Conservation (phyloP, 768 basidiomycete species). For the Agrocybe praecox region DNA sequence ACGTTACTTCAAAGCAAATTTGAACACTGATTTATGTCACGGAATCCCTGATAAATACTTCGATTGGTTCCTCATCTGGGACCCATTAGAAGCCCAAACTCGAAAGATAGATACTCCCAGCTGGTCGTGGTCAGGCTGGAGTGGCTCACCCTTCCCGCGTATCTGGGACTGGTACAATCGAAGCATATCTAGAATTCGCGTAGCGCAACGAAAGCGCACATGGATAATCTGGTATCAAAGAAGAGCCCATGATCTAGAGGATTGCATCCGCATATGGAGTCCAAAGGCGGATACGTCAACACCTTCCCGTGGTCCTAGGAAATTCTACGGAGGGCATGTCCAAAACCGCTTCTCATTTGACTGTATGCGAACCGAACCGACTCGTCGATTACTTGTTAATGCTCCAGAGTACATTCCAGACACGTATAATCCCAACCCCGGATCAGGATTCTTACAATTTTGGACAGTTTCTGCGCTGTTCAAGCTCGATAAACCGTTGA, state of each 20-base stretch:
- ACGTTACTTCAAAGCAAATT: background rate
- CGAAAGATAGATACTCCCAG: background rate
- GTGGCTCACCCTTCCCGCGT: background rate
- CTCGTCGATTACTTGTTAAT: background rate
- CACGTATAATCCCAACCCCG: background rate
- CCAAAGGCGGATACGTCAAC: background rate
- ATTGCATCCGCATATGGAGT: background rate
- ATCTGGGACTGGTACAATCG: background rate
- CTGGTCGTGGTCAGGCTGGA: conserved; percentile 9
- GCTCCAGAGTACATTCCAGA: conserved; percentile 5
- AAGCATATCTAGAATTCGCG: background rate
- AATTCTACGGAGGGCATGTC: conserved; percentile 8
- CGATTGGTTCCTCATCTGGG: conserved; percentile 7
- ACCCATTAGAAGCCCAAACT: background rate
- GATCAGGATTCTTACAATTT: conserved; percentile 13
- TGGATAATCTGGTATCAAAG: conserved; percentile 12
- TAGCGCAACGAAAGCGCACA: background rate
- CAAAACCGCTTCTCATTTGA: conserved; percentile 10
- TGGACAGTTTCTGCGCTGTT: conserved; percentile 11
- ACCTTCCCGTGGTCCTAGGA: background rate
- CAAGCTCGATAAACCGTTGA: background rate
- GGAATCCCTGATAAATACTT: conserved; percentile 6
- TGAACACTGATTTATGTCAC: background rate
- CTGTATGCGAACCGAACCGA: conserved; percentile 6
- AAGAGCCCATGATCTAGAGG: background rate